phyloP scores from a whole-genome alignment of 768 basidiomycete species.

The Trametes cingulata region DNA sequence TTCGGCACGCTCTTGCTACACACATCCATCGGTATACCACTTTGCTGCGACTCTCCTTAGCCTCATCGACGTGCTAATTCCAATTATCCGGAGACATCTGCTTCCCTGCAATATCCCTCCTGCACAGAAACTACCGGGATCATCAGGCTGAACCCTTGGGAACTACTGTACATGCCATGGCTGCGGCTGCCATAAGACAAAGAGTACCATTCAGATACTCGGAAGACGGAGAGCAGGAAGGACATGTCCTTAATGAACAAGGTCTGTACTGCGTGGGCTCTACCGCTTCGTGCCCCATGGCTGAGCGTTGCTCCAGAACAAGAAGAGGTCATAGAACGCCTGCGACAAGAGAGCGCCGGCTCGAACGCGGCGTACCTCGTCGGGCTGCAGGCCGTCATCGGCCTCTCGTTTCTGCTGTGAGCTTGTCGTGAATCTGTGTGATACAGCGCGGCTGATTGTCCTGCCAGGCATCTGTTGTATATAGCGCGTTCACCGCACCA shows the following conservation, averaged over 20 bases:
- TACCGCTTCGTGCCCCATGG: too few species aligned
- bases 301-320: too few species aligned
- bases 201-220: constrained; percentile 26
- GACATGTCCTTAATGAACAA: constrained; percentile 31
- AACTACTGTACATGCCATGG: too few species aligned
- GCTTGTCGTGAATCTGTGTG: background rate
- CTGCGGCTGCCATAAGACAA: constrained; percentile 16
- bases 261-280: constrained; percentile 11
- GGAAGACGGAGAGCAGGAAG: constrained; percentile 21
- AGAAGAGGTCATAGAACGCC: constrained; percentile 28
- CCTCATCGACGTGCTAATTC: too few species aligned
- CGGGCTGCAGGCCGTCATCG: constrained; percentile 22
- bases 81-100: too few species aligned
- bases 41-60: too few species aligned
- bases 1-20: too few species aligned
- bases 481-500: constrained; percentile 13
- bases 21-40: too few species aligned
- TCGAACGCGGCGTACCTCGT: constrained; percentile 20
- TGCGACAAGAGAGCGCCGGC: constrained; percentile 21
- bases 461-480: constrained; percentile 25
- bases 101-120: too few species aligned
- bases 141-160: too few species aligned
- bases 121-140: too few species aligned
- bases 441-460: background rate
- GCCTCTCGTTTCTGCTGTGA: constrained; percentile 26